Percentiles rank a stretch among this genome's conserved stretches.
These are phyloP conservation scores for Perkinsus olseni DNA, from an alignment of 169 alveolate species.

Conservation along the genomic window DNA sequence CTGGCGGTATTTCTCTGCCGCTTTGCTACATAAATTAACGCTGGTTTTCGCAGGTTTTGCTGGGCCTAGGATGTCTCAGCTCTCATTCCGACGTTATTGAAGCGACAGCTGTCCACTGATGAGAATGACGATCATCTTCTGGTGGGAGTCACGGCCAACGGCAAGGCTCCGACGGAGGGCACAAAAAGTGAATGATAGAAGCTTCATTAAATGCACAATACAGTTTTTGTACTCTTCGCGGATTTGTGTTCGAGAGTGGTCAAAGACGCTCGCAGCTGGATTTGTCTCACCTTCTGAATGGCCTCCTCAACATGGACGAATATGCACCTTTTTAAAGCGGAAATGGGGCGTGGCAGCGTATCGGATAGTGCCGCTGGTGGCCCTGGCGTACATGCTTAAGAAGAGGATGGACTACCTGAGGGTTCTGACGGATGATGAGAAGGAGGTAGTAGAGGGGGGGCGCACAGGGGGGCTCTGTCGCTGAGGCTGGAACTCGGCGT, in stretches of 20 bases:
- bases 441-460: neutral
- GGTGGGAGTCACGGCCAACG: neutral
- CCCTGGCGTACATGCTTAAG: neutral
- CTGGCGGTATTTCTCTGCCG: too few relatives aligned
- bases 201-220: neutral
- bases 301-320: neutral
- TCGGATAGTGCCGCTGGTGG: neutral
- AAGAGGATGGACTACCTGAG: neutral
- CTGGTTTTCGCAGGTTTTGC: neutral
- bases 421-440: neutral
- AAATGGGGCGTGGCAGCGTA: neutral
- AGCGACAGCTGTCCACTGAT: neutral
- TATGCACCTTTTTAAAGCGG: neutral
- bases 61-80: neutral
- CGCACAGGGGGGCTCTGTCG: neutral
- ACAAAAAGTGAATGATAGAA: neutral
- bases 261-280: neutral
- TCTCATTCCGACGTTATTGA: neutral
- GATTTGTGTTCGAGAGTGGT: neutral
- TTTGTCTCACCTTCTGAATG: too few relatives aligned
- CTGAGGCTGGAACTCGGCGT: neutral
- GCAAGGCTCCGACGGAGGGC: neutral
- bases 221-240: neutral
- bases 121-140: neutral
- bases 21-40: too few relatives aligned